A percentile compares a stretch with the other conserved stretches of the same genome.
These are phyloP conservation scores for Sarocladium kiliense DNA, from an alignment of 2,329 filamentous ascomycete species.

Conservation along the genomic window DNA sequence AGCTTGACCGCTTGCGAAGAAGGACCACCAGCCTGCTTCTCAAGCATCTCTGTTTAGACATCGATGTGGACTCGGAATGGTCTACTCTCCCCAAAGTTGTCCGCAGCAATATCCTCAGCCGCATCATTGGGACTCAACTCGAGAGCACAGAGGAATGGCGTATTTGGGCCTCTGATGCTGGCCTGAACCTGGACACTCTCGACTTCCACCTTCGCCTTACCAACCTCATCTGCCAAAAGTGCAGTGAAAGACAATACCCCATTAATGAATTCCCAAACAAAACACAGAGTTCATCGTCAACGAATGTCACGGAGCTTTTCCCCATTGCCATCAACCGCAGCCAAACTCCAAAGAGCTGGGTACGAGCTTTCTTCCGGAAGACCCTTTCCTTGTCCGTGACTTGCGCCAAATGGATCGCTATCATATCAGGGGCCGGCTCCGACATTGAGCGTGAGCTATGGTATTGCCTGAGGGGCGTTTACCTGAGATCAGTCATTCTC, in stretches of 20 bases:
- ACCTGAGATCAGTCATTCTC: slow-evolving; percentile 18
- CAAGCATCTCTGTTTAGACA: slow-evolving; percentile 26
- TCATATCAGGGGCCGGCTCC: slow-evolving; percentile 27
- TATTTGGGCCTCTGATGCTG: slow-evolving; percentile 17
- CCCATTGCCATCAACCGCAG: not conserved
- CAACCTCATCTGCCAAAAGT: slow-evolving; percentile 14
- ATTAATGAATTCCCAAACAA: slow-evolving; percentile 5
- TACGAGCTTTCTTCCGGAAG: slow-evolving; percentile 13
- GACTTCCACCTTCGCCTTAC: slow-evolving; percentile 23
- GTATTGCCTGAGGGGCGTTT: slow-evolving; percentile 23
- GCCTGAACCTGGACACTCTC: slow-evolving; percentile 17
- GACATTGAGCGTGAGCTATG: slow-evolving; percentile 30
- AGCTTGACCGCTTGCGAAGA: slow-evolving; percentile 19
- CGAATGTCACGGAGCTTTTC: not conserved
- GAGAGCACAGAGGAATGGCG: slow-evolving; percentile 17
- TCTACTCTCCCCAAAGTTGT: slow-evolving; percentile 21
- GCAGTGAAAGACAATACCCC: slow-evolving; percentile 11
- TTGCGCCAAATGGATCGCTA: slow-evolving; percentile 26
- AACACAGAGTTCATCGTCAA: not conserved
- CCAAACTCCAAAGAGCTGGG: slow-evolving; percentile 3
- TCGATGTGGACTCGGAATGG: slow-evolving; percentile 28
- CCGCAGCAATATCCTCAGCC: slow-evolving; percentile 23
- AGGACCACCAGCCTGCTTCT: slow-evolving; percentile 26
- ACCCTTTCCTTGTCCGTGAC: slow-evolving; percentile 18
- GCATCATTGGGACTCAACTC: slow-evolving; percentile 21